Base-by-base conservation (phyloP, 1,284 basidiomycete genomes). In the Apiotrichum brassicae region DNA sequence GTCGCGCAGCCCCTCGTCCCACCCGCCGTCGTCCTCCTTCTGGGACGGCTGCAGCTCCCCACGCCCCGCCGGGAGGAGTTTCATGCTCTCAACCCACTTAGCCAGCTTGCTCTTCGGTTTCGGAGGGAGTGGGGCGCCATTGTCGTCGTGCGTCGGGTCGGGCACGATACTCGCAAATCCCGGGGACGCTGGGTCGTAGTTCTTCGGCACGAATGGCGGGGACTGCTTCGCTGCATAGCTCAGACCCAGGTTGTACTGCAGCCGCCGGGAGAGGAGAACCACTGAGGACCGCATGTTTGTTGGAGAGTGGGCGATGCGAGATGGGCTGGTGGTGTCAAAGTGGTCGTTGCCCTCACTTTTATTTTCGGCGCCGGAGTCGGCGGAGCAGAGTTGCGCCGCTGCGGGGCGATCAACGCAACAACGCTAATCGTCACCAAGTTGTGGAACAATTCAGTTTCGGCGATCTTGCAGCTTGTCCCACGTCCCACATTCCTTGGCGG, bases 201-300 rank as follows among this genome's bases (percentile, higher is more conserved):
- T 48, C 11, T 41, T 36, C 3, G 51, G 46, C 2, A 70, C 54
- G 52, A 74, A 74, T 3, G 72, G 72, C 19, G 72, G 72, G 4
- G 68, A 70, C 33, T 65, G 57, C 54, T 74, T 74, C 9, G 63
- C 62, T 1, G 72, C 68, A 54, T 71, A 74, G 6, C 62, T 65
- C 24, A 74, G 56, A 20, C 72, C 72, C 18, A 74, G 52, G 43
- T 64, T 60, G 58, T 71, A 72, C 20, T 50, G 48, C 14, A 66
- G 60, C 1, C 63, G 58, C 18, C 57, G 51, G 24, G 55, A 26
- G 39, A 34, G 37, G 33, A 59, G 51, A 13, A 57, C 39, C 26
- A 38, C 18, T 11, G 53, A 25, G n/a, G 40, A 7, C 25, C 53
- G 48, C 53, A 55, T 55, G 3, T 35, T 43, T 30, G 44, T 8